Base-by-base conservation (phyloP, 306 rosid genomes). In the Fragaria vesca region DNA sequence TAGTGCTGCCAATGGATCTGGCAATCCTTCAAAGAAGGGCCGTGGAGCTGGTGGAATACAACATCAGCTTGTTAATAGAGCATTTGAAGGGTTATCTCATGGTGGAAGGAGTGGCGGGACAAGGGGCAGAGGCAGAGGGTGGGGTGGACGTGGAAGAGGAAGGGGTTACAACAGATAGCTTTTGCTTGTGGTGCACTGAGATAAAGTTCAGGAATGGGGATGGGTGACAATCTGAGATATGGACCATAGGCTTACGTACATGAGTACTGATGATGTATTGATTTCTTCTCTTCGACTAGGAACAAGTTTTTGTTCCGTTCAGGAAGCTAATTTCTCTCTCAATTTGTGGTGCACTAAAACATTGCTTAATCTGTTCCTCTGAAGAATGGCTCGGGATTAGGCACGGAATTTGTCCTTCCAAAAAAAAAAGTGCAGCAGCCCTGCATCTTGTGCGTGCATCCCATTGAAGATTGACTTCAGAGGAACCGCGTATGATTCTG, bases 1-100 rank as follows among this genome's bases (percentile, higher is more conserved):
- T 76, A 76, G 50, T 71, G 46, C 87, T 50, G 48, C 84, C 69
- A 93, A 88, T 58, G 97, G 87, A 60, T 83, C 97, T 34, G 85
- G 89, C 68, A 93, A 85, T 66, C 76, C 88, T 13, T 68, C 89
- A 34, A 91, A 93, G 89, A 93, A 89, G 84, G 96, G 94, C 57
- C 90, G 97, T 36, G 97, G 95, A 47, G 81, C 74, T 66, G 97
- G 96, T 45, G 89, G 90, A 75, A 28, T 85, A 32, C 98, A 80
- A 81, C 88, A 82, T 80, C 99, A 96, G 81, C 96, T 93, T 71
- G 94, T 88, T 78, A 88, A 89, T 82, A 96, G 96, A 87, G 98
- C 98, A 12, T 83, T 91, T 78, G 96, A 86, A 66, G 99, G 97
- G 54, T 76, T 95, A 82, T 89, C 96, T 69, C 84, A 83, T 66